phyloP scores from a whole-genome alignment of 495 filamentous ascomycete genomes.

The Thermothielavioides terrestris region DNA sequence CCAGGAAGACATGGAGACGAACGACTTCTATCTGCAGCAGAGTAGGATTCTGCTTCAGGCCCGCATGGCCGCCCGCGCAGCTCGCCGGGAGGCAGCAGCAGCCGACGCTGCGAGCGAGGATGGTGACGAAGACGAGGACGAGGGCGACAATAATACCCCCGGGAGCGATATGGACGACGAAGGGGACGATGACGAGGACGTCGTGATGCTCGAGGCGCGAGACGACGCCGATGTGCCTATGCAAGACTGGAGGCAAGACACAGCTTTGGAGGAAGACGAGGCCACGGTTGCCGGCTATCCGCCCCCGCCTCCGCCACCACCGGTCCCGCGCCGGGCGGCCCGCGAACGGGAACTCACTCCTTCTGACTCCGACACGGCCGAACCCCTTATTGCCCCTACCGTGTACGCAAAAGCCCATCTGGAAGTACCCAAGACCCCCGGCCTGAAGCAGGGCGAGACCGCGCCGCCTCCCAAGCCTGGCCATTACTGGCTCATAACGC shows the following conservation, averaged over 20 bases:
- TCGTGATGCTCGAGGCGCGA: slow-evolving; percentile 39
- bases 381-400: slow-evolving; percentile 48
- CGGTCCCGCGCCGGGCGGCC: slow-evolving; percentile 24
- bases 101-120: slow-evolving; percentile 66
- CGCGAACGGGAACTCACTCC: slow-evolving; percentile 48
- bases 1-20: slow-evolving; percentile 24
- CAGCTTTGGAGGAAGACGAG: slow-evolving; percentile 51
- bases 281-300: slow-evolving; percentile 62
- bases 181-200: slow-evolving; percentile 44
- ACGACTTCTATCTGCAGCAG: slow-evolving; percentile 26
- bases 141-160: slow-evolving; percentile 27
- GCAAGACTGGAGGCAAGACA: slow-evolving; percentile 39
- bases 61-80: slow-evolving; percentile 42
- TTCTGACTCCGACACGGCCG: slow-evolving; percentile 51
- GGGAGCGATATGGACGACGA: slow-evolving; percentile 39
- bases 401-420: slow-evolving; percentile 46
- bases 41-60: slow-evolving; percentile 24
- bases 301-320: slow-evolving; percentile 57
- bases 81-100: slow-evolving; percentile 46
- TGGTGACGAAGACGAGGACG: slow-evolving; percentile 51
- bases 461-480: slow-evolving; percentile 44
- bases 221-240: slow-evolving; percentile 52
- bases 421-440: slow-evolving; percentile 51
- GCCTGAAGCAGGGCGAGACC: slow-evolving; percentile 25
- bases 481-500: slow-evolving; percentile 78